Base-by-base conservation (phyloP, 176 grass and related monocot genomes). In the Leersia perrieri region DNA sequence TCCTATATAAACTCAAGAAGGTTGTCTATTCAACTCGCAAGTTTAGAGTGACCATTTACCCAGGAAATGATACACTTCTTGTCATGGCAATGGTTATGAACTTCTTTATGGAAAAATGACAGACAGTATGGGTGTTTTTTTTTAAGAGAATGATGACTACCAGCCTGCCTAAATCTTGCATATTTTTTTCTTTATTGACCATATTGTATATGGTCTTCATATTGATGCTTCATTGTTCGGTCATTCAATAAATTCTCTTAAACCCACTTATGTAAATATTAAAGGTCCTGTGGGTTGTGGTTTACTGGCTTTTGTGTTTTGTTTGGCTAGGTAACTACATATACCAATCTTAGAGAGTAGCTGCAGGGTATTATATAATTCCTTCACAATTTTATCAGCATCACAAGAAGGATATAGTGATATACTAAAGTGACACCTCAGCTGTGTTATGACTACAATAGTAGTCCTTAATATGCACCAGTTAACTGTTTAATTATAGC, bases 1-100 rank as follows among this genome's bases (percentile, higher is more conserved):
- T 99, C 67, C 63, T 89, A 76, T 95, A 99, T 76, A 99, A 88
- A 82, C 86, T 99, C 42, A 92, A 84, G 72, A 85, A 99, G 90
- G 73, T 75, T 30, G 33, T 95, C 11, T 95, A 95, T 88, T 93
- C 92, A 73, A 84, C 92, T 76, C 81, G 69, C 28, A 95, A 95
- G 69, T 99, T 95, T 72, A 80, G 92, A 76, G 85, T 93, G 47
- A 95, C 96, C 9, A 86, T 95, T 60, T 95, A 95, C 77, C 96
- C 96, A 58, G 91, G 90, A 95, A 95, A 91, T 55, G 96, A 95
- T 85, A 81, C 60, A 63, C 79, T 93, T 70, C 76, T 99, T 16
- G 42, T 88, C 71, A 82, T 99, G 42, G 68, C 92, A 82, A 95
- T 95, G 96, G 70, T 95, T 40, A 78, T 82, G 33, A 76, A 79